Evolutionary conservation across 2,329 filamentous ascomycete genomes (phyloP).

Genomic region (Pseudocercospora musae): DNA sequence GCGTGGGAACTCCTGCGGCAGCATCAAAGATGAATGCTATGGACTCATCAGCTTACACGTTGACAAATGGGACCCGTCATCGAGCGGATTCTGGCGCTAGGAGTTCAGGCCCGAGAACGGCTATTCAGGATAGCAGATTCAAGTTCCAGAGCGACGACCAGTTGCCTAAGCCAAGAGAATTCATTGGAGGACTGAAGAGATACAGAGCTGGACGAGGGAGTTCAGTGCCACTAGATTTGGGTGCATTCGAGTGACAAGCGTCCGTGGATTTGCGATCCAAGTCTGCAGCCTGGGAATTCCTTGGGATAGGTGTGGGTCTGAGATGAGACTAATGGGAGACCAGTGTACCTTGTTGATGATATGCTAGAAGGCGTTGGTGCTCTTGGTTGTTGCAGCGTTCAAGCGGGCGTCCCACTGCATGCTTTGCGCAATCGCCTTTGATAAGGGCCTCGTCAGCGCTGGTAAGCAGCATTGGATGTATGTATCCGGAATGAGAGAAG

Average conservation of each 20-base stretch:
- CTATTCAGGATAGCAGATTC: constrained; percentile 66
- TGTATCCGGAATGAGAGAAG: neutral
- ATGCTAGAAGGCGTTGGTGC: neutral
- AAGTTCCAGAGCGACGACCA: constrained; percentile 79
- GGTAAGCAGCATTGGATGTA: neutral
- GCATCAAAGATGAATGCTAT: constrained; percentile 16
- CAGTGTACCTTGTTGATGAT: neutral
- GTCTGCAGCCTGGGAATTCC: neutral
- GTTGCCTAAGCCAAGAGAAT: constrained; percentile 81
- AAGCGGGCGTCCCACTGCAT: constrained; percentile 4
- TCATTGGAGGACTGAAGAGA: constrained; percentile 67
- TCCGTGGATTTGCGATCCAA: neutral
- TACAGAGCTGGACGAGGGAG: constrained; percentile 91
- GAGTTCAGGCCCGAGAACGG: constrained; percentile 26
- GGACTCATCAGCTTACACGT: constrained; percentile 33
- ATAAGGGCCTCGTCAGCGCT: neutral
- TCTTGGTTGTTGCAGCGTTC: constrained; percentile 11
- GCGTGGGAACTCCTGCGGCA: constrained; percentile 15
- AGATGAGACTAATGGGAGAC: neutral
- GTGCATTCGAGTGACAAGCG: constrained; percentile 47
- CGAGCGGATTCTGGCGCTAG: constrained; percentile 25
- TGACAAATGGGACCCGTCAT: constrained; percentile 39
- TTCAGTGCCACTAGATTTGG: constrained; percentile 86
- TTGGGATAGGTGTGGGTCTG: neutral
- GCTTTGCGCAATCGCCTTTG: neutral